Conservation (phyloP, 2,329 filamentous ascomycete species). For the Pseudogymnoascus sp. region DNA sequence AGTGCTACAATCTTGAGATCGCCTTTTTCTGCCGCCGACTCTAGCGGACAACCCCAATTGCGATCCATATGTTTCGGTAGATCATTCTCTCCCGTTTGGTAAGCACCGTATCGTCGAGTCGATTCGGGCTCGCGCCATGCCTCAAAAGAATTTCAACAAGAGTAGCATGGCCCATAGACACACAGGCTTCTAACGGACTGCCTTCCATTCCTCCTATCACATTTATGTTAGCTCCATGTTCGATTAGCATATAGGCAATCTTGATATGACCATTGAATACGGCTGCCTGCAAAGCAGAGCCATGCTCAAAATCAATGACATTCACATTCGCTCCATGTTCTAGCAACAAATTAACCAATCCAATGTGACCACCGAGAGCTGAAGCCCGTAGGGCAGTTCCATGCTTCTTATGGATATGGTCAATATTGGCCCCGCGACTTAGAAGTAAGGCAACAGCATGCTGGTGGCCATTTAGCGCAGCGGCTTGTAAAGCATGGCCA, state of each 20-base stretch:
- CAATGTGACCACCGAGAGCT: not conserved
- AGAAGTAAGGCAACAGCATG: not conserved
- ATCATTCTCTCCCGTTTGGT: not conserved
- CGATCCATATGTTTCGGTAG: not conserved
- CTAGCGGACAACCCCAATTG: not conserved
- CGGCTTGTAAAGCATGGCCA: not conserved
- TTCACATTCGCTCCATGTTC: not conserved
- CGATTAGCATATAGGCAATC: not conserved
- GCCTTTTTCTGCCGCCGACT: not conserved
- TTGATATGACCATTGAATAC: not conserved
- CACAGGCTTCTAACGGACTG: not conserved
- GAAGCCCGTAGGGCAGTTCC: not conserved
- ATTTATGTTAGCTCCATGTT: not conserved
- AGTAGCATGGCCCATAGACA: conserved; percentile 45
- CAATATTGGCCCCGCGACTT: not conserved
- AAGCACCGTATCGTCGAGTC: conserved; percentile 52
- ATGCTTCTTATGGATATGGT: not conserved
- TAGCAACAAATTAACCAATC: not conserved
- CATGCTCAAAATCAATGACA: not conserved
- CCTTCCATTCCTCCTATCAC: not conserved
- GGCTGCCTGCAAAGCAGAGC: not conserved
- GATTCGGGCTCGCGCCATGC: conserved; percentile 59
- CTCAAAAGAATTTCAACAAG: conserved; percentile 54
- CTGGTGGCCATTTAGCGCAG: not conserved
- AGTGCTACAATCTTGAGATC: not conserved